phyloP scores from a whole-genome alignment of 345 rosid species.

The Carallia brachiata region DNA sequence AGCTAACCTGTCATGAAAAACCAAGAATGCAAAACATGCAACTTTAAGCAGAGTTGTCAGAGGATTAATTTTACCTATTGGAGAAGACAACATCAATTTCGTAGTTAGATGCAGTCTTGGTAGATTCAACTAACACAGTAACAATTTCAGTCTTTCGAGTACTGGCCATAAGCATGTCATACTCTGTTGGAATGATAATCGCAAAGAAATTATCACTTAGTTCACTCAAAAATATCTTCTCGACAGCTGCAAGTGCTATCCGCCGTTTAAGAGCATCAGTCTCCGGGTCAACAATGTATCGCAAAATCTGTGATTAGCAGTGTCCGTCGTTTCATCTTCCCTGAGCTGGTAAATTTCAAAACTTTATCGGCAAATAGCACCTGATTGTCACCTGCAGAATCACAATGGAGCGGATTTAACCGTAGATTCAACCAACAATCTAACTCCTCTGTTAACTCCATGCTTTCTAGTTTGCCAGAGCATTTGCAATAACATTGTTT shows the following conservation, averaged over 20 bases:
- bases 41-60: background rate
- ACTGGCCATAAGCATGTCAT: slow-evolving; percentile 90
- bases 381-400: slow-evolving; percentile 61
- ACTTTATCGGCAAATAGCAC: slow-evolving; percentile 91
- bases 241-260: slow-evolving; percentile 77
- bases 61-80: slow-evolving; percentile 52
- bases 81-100: slow-evolving; percentile 81
- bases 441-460: background rate
- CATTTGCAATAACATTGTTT: background rate
- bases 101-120: slow-evolving; percentile 67
- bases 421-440: background rate
- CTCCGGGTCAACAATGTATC: slow-evolving; percentile 75
- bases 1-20: background rate
- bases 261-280: slow-evolving; percentile 72
- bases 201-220: slow-evolving; percentile 85
- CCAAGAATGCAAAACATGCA: background rate
- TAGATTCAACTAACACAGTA: slow-evolving; percentile 73
- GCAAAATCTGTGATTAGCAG: slow-evolving; percentile 29
- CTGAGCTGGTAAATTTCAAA: slow-evolving; percentile 82
- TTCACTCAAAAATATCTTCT: slow-evolving; percentile 79
- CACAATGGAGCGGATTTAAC: background rate
- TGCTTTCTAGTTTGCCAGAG: background rate
- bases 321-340: slow-evolving; percentile 80
- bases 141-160: slow-evolving; percentile 90
- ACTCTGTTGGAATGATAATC: slow-evolving; percentile 80